Conservation (phyloP, 2,329 filamentous ascomycete species). For the Claviceps maximensis region DNA sequence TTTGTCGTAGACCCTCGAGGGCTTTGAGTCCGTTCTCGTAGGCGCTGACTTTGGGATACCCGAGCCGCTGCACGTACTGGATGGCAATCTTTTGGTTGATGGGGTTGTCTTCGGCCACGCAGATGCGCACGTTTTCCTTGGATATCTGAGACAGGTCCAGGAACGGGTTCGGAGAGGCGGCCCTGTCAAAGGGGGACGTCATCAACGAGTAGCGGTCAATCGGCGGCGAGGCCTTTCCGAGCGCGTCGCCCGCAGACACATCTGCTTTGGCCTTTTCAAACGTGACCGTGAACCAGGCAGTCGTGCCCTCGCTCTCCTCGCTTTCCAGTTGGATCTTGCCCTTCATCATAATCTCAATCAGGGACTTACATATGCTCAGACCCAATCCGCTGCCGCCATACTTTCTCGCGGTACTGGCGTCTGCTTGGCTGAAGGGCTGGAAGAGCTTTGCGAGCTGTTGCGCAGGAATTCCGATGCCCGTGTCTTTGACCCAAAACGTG, state of each 20-base stretch:
- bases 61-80: constrained; percentile 74
- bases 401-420: constrained; percentile 77
- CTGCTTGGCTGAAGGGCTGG: constrained; percentile 84
- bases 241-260: constrained; percentile 42
- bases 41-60: constrained; percentile 68
- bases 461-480: constrained; percentile 78
- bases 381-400: constrained; percentile 88
- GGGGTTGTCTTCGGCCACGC: constrained; percentile 87
- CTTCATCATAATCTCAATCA: constrained; percentile 85
- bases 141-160: constrained; percentile 61
- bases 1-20: constrained; percentile 68
- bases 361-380: constrained; percentile 85
- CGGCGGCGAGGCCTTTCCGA: constrained; percentile 23
- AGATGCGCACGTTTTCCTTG: constrained; percentile 69
- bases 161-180: constrained; percentile 30
- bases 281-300: constrained; percentile 64
- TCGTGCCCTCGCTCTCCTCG: constrained; percentile 55
- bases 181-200: constrained; percentile 23
- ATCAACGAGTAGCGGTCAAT: constrained; percentile 22
- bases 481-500: constrained; percentile 78
- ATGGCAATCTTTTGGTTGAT: constrained; percentile 94
- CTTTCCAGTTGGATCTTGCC: constrained; percentile 76
- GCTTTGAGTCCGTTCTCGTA: constrained; percentile 84
- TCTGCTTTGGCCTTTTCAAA: constrained; percentile 68
- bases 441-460: constrained; percentile 78